Base-by-base conservation (phyloP, 768 basidiomycete species). In the Calocybe gangraenosa region DNA sequence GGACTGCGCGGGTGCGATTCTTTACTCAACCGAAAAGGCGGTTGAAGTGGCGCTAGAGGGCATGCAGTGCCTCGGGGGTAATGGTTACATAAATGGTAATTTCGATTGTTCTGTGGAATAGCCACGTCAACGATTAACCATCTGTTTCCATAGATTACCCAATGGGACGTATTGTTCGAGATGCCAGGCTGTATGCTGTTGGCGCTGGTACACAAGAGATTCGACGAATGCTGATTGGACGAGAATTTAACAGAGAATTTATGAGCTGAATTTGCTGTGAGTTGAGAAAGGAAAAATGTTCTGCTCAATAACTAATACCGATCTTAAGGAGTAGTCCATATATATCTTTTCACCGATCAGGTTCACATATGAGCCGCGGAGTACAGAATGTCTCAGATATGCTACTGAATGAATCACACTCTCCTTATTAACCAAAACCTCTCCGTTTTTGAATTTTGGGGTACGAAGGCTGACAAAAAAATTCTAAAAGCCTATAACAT, bases 171-270 rank as follows among this genome's bases (percentile, higher is more conserved):
- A 79, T 93, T 54, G 68, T 96, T 36, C 78, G 93, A 38, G 94
- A 97, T 60, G 77, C 93, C 13, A 71, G 91, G 53, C 65, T 97
- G 34, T 97, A 96, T 62, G 83, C 89, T 19, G 92, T 97, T 47
- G 94, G 94, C 20, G 94, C 94, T n/a, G 94, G 94, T 14, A 93
- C 93, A 18, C 94, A 96, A 62, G 93, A 95, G 70, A 93, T 96
- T 44, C 70, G 93, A 53, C 75, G 93, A 47, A 94, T 94, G 92
- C 66, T 95, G 47, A 95, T 96, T 47, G 93, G 93, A 23, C 74
- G 93, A 49, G 93, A 92, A 60, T 93, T 96, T 66, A 96, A 94
- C 59, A 72, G 84, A 49, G 75, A 88, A 58, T 67, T 73, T 45
- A 65, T 65, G 48, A 40, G 51, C 46, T 40, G 48, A 43, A 37